Conservation (phyloP, 768 basidiomycete genomes). For the Tricholoma terreum region DNA sequence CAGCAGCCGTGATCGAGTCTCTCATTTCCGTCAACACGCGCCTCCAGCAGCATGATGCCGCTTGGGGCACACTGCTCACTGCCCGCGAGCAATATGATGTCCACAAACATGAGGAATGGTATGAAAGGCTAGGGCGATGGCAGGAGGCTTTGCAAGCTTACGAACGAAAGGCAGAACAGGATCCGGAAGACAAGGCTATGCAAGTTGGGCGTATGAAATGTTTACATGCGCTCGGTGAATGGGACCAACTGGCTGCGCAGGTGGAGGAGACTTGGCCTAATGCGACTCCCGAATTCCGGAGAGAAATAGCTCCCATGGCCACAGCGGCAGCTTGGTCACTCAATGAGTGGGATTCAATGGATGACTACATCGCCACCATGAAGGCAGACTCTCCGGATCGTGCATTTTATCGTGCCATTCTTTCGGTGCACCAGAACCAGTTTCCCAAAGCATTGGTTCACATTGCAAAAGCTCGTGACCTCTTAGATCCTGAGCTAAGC, state of each 20-base stretch:
- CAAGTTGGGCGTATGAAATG: slow-evolving; percentile 94
- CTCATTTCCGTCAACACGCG: slow-evolving; percentile 96
- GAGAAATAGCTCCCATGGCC: slow-evolving; percentile 94
- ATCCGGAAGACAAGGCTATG: slow-evolving; percentile 72
- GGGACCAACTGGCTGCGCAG: slow-evolving; percentile 84
- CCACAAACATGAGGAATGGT: slow-evolving; percentile 96
- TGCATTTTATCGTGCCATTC: slow-evolving; percentile 93
- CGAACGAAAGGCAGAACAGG: slow-evolving; percentile 71
- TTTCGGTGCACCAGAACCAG: slow-evolving; percentile 95
- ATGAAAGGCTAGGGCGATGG: slow-evolving; percentile 94
- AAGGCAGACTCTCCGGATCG: slow-evolving; percentile 90
- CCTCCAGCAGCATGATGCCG: slow-evolving; percentile 95
- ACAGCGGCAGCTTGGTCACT: slow-evolving; percentile 97
- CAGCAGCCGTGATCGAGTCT: slow-evolving; percentile 87
- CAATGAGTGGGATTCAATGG: slow-evolving; percentile 98
- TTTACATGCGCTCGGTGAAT: slow-evolving; percentile 95
- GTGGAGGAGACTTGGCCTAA: slow-evolving; percentile 88
- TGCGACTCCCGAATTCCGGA: slow-evolving; percentile 77
- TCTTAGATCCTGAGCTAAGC: slow-evolving; percentile 86
- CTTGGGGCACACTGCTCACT: slow-evolving; percentile 92
- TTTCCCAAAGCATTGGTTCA: slow-evolving; percentile 87
- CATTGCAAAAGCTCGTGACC: slow-evolving; percentile 89
- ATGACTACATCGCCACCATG: slow-evolving; percentile 93
- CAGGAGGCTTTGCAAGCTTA: slow-evolving; percentile 88
- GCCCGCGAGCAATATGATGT: slow-evolving; percentile 90